Base-by-base conservation (phyloP, 192 early-diverging fungal genomes). In the Coemansia sp. region DNA sequence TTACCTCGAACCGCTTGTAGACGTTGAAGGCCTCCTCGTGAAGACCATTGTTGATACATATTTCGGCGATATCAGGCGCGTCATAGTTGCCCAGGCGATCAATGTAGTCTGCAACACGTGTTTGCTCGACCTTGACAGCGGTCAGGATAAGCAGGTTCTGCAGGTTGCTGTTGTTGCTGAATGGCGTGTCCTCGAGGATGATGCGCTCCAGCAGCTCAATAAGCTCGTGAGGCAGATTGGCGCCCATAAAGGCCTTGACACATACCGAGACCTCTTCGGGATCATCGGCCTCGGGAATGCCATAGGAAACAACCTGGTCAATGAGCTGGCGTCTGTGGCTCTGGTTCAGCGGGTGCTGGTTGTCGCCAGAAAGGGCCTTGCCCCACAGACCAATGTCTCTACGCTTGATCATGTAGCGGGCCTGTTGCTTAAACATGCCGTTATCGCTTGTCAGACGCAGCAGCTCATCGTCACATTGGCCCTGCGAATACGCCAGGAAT, bases 381-480 rank as follows among this genome's bases (percentile, higher is more conserved):
- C 81, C 81, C 97, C 97, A 99, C 59, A 99, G 82, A 35, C 85
- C 85, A 22, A 86, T 78, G 76, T 96, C 94, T 43, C 95, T 90
- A 22, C 96, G 87, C 66, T 91, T 90, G 66, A 99, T 93, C 61
- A 99, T 83, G 67, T 99, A 99, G 65, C 97, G 91, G 15, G 96
- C 91, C 85, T 98, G 97, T 76, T 97, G 97, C 85, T 99, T 99
- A 85, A 98, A 99, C 96, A 99, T 98, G 38, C 91, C 87, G 79
- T 99, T 98, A 60, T 98, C 94, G 87, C 93, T 97, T 39, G 97
- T 98, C 68, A 99, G 90, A n/a, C 92, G 88, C 69, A 99, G 87
- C 56, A 99, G 84, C 77, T 98, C 96, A 67, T 89, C 84, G 72
- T 99, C 97, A 75, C 97, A 97, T 71, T 94, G 91, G 34, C 97